These are phyloP conservation scores for Wickerhamomyces pijperi DNA, from an alignment of 805 yeast genomes.

Conservation along the genomic window DNA sequence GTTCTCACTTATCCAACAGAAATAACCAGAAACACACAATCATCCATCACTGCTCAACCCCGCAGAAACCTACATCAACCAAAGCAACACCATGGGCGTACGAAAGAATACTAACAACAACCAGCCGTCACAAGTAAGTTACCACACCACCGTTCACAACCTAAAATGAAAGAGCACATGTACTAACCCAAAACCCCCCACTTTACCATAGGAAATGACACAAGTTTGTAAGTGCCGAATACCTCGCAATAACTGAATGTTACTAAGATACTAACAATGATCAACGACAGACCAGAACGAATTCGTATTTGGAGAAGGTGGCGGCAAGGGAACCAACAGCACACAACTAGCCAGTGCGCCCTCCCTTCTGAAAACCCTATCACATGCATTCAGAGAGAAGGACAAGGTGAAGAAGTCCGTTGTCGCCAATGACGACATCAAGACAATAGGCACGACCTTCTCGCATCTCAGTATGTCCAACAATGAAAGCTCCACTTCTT, in stretches of 20 bases:
- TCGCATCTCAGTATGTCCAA: conserved; percentile 42
- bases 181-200: too few relatives aligned
- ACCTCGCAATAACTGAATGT: too few relatives aligned
- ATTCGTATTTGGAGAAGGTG: conserved; percentile 56
- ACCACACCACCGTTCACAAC: too few relatives aligned
- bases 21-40: too few relatives aligned
- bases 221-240: conserved; percentile 24
- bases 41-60: too few relatives aligned
- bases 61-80: too few relatives aligned
- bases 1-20: too few relatives aligned
- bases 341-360: conserved; percentile 22
- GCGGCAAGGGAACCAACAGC: conserved; percentile 54
- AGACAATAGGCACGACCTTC: conserved; percentile 43
- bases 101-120: too few relatives aligned
- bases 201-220: conserved; percentile 27
- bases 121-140: too few relatives aligned
- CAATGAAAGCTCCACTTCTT: conserved; percentile 6
- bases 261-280: neutral
- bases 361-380: conserved; percentile 15
- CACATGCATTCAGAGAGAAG: conserved; percentile 18
- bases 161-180: too few relatives aligned
- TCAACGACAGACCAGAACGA: conserved; percentile 30
- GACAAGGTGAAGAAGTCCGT: conserved; percentile 15
- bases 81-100: too few relatives aligned
- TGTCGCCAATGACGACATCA: conserved; percentile 22